Base-by-base conservation (phyloP, 768 basidiomycete genomes). In the Termitomyces sp. region DNA sequence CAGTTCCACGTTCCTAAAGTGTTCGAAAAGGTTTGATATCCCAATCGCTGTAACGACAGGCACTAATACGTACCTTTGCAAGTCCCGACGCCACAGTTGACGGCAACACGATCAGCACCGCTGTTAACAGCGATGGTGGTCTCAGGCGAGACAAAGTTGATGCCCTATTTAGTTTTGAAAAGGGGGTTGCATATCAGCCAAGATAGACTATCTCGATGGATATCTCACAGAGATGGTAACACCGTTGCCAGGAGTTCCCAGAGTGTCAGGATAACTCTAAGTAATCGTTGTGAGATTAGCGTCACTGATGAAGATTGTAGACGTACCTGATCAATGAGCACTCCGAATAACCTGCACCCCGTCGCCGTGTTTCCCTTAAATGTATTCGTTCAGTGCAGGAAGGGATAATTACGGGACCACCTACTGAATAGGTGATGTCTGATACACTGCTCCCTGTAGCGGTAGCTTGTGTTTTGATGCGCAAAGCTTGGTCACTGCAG, bases 291-390 rank as follows among this genome's bases (percentile, higher is more conserved):
- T 30, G 41, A 26, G 33, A 42, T 57, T 44, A 52, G 21, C 37
- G 21, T 42, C 21, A 26, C 23, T 26, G 35, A 53, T 30, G 41
- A 28, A 30, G 19, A 15, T 35, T 48, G 37, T 26, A 26, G 40
- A 30, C n/a, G 19, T 54, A 76, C 80, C 68, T 84, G 81, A 63
- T 84, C 81, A 37, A 88, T 84, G 58, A 88, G 51, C 0, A 87
- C 68, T 33, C 85, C 86, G 55, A 78, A 87, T 31, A 65, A 19
- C 1, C 69, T 71, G 9, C 78, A 71, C 10, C 79, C 78, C 9
- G 67, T 78, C 2, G 77, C 82, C 14, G 74, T 79, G 65, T 87
- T 86, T 37, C 74, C 79, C 75, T 80, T 44, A 43, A 58, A 53
- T 10, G 19, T 19, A 37, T 48, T 45, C 15, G 15, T 21, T 50